phyloP scores from a whole-genome alignment of 1,284 basidiomycete species.

The Somion occarium region DNA sequence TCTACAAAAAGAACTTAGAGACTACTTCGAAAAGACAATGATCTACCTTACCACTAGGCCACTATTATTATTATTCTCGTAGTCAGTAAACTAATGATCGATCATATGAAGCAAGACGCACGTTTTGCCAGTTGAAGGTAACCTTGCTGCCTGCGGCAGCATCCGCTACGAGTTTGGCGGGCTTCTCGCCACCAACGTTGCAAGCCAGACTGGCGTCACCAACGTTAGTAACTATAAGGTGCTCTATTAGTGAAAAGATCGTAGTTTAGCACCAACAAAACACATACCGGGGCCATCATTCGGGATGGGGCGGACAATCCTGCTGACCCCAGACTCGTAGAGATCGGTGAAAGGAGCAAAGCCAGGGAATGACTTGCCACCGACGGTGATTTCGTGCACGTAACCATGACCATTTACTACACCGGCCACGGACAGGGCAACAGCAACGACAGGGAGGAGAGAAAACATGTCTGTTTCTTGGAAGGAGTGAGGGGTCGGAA shows the following conservation, averaged over 20 bases:
- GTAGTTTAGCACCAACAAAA: constrained; percentile 2
- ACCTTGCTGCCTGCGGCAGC: constrained; percentile 25
- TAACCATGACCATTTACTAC: constrained; percentile 24
- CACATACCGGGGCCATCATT: constrained; percentile 27
- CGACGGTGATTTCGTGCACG: constrained; percentile 18
- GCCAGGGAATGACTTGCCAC: constrained; percentile 22
- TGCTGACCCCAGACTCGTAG: constrained; percentile 13
- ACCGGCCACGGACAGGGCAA: constrained; percentile 16
- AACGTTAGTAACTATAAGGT: constrained; percentile 20
- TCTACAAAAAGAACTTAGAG: constrained; percentile 12
- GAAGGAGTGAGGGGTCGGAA: constrained; percentile 8
- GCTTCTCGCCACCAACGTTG: constrained; percentile 26
- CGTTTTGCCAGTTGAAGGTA: constrained; percentile 25
- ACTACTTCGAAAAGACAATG: neutral
- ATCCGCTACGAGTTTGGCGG: constrained; percentile 19
- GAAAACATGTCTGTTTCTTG: constrained; percentile 16
- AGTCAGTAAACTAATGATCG: neutral
- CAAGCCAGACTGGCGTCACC: constrained; percentile 24
- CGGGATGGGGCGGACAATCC: constrained; percentile 28
- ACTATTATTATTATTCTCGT: too few relatives aligned
- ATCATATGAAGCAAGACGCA: constrained; percentile 12
- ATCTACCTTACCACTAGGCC: constrained; percentile 17
- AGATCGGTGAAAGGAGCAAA: constrained; percentile 26
- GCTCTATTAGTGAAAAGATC: neutral
- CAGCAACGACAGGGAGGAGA: constrained; percentile 11